Evolutionary conservation across 768 basidiomycete genomes (phyloP), one percentile per base, ranked within the genome.

Genomic region (Russula griseocarnosa): DNA sequence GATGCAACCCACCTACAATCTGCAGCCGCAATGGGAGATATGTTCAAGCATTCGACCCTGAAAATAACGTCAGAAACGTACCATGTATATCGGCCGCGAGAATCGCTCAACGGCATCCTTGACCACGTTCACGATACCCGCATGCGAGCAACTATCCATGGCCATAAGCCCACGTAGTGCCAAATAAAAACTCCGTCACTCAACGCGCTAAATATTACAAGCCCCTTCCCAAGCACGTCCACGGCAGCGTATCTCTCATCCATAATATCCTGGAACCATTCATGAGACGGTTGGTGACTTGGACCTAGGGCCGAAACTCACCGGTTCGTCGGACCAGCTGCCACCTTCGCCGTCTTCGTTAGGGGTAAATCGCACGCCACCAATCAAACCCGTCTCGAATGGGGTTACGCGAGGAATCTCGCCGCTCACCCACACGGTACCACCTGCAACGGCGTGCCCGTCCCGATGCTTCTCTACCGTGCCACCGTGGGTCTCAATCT

Each of bases 61-160:
- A 44, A 36, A 49, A 30, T n/a, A 32, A n/a, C 7, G 28, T 51
- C 50, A 14, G 7, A 22, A 10, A 38, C 71, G 40, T 57, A 86
- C 90, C 87, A 92, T 92, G 71, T 92, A 82, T 50, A 93, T 78
- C 0, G 91, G 92, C 60, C 89, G 76, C 46, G 77, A 73, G 70
- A 92, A 86, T 30, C 72, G 82, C 22, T 73, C 71, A 7, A 88
- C 74, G 1, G 88, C 91, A 69, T 91, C 85, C 67, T 79, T 85
- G 60, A 89, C 76, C 30, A 94, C 92, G 66, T 94, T 94, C 50
- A 90, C 86, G 60, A 93, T 91, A 0, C 91, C 92, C 3, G 92
- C 91, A 74, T 93, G 91, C 7, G 85, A 86, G 67, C 85, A 86
- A 32, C 82, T 84, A 58, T 20, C 40, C 20, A 53, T 16, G 30